Evolutionary conservation across 2,329 filamentous ascomycete genomes (phyloP).

Genomic region (Coniella lustricola): DNA sequence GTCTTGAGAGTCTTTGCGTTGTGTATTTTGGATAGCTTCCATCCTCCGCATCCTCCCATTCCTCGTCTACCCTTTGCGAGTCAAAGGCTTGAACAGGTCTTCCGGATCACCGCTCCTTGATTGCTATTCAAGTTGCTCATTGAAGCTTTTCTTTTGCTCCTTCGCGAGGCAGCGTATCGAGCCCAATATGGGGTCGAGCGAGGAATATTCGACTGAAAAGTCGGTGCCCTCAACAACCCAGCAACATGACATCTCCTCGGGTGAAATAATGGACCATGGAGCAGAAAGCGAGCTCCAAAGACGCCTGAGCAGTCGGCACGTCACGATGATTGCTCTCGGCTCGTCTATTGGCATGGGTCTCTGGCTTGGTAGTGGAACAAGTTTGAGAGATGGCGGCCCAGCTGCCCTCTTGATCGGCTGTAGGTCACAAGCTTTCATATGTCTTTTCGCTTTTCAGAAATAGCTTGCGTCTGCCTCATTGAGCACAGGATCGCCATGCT

Average conservation of each 20-base stretch:
- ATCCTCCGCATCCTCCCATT: background rate
- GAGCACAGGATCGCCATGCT: background rate
- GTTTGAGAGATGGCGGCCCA: conserved; percentile 33
- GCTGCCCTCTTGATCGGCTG: conserved; percentile 39
- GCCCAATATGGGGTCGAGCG: conserved; percentile 12
- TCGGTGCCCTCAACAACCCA: conserved; percentile 6
- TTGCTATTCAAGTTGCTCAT: too few relatives aligned
- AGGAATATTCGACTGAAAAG: conserved; percentile 10
- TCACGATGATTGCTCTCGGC: conserved; percentile 46
- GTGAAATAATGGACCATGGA: conserved; percentile 10
- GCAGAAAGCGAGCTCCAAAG: conserved; percentile 27
- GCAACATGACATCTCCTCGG: background rate
- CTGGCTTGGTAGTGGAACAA: conserved; percentile 38
- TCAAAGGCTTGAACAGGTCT: too few relatives aligned
- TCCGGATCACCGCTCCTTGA: too few relatives aligned
- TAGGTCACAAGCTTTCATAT: too few relatives aligned
- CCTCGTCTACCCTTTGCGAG: background rate
- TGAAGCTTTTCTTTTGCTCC: background rate
- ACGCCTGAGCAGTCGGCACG: conserved; percentile 36
- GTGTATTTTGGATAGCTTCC: background rate
- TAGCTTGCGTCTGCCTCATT: background rate
- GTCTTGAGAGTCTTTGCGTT: background rate
- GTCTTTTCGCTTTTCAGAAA: too few relatives aligned
- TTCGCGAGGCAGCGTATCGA: background rate
- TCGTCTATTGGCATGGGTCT: conserved; percentile 40